Conservation (phyloP, 2,329 filamentous ascomycete genomes). For the Tolypocladium inflatum region DNA sequence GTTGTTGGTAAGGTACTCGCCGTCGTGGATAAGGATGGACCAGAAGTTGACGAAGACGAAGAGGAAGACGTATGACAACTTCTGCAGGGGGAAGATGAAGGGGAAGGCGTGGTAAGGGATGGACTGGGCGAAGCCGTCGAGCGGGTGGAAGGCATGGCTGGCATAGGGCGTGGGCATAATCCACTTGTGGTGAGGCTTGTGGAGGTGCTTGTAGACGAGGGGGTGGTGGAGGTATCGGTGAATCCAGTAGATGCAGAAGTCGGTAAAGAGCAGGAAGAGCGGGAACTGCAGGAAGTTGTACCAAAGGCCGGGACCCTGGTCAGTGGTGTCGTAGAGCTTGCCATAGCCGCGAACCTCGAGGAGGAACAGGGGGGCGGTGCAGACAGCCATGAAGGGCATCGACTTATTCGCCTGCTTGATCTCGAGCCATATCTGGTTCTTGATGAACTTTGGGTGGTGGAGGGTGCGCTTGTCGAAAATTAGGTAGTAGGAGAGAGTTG, state of each 20-base stretch:
- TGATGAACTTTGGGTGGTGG: slow-evolving; percentile 87
- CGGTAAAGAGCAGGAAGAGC: slow-evolving; percentile 79
- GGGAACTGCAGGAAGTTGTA: slow-evolving; percentile 82
- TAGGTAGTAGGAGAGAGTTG: slow-evolving; percentile 74
- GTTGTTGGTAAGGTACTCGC: slow-evolving; percentile 85
- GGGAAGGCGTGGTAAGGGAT: slow-evolving; percentile 90
- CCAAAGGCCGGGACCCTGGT: slow-evolving; percentile 64
- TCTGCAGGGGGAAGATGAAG: slow-evolving; percentile 86
- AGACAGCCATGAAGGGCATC: slow-evolving; percentile 73
- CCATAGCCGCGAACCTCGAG: slow-evolving; percentile 75
- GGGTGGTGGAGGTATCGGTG: slow-evolving; percentile 80
- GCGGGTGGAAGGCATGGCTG: slow-evolving; percentile 86
- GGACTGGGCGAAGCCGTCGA: slow-evolving; percentile 84
- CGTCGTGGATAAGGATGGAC: slow-evolving; percentile 94
- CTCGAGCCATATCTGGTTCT: slow-evolving; percentile 82
- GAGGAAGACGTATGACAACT: slow-evolving; percentile 74
- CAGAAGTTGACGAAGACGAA: slow-evolving; percentile 95
- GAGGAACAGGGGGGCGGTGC: slow-evolving; percentile 75
- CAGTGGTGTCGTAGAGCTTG: slow-evolving; percentile 75
- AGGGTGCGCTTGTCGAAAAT: slow-evolving; percentile 87
- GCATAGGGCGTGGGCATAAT: slow-evolving; percentile 96
- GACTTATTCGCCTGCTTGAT: slow-evolving; percentile 69
- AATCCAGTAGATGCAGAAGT: slow-evolving; percentile 86
- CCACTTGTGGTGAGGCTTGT: slow-evolving; percentile 99
- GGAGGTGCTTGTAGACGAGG: slow-evolving; percentile 67